Conservation (phyloP, 2,329 filamentous ascomycete genomes). For the Herpotrichia juniperi region DNA sequence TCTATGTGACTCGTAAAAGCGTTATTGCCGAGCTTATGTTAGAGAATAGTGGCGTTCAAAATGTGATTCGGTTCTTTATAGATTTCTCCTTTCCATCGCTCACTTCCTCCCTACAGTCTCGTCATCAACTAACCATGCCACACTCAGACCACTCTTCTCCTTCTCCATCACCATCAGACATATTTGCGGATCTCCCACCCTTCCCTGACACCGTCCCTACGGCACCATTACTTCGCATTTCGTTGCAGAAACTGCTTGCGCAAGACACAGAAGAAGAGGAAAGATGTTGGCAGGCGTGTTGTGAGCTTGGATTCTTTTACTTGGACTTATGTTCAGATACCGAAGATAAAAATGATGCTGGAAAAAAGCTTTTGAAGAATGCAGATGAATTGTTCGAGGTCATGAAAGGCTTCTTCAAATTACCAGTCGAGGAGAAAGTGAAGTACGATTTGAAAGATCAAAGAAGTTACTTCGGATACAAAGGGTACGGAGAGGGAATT, state of each 20-base stretch:
- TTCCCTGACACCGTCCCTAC: conserved; percentile 50
- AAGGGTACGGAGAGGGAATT: conserved; percentile 54
- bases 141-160: conserved; percentile 23
- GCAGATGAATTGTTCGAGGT: conserved; percentile 50
- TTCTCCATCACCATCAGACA: conserved; percentile 11
- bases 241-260: conserved; percentile 46
- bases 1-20: too few species aligned
- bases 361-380: conserved; percentile 3
- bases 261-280: conserved; percentile 43
- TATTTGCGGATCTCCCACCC: conserved; percentile 44
- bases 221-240: conserved; percentile 50
- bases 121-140: conserved; percentile 19
- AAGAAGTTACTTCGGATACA: conserved; percentile 59
- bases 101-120: not conserved
- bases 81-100: not conserved
- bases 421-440: conserved; percentile 58
- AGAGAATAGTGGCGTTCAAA: too few species aligned
- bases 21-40: too few species aligned
- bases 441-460: conserved; percentile 60
- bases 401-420: conserved; percentile 54
- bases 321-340: conserved; percentile 50
- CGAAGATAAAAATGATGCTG: conserved; percentile 38
- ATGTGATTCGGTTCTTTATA: too few species aligned
- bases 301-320: conserved; percentile 64
- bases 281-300: conserved; percentile 49